Conservation (phyloP, 2,329 filamentous ascomycete species). For the Cladosporium velox region DNA sequence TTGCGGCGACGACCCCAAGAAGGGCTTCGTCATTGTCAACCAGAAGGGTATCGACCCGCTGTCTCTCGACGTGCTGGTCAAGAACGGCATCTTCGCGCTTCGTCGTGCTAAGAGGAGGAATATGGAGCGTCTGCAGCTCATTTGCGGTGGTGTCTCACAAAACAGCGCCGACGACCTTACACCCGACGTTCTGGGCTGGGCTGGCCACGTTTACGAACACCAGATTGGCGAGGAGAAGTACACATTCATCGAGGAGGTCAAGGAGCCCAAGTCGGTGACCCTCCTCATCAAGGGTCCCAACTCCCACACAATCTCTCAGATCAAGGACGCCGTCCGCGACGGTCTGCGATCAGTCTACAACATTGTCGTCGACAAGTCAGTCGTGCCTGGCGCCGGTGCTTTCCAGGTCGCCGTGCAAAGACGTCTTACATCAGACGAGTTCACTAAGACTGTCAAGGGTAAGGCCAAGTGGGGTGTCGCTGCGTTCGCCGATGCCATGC, state of each 20-base stretch:
- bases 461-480: slow-evolving; percentile 96
- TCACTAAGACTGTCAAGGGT: slow-evolving; percentile 89
- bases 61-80: slow-evolving; percentile 91
- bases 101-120: slow-evolving; percentile 95
- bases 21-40: slow-evolving; percentile 97
- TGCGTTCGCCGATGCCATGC: slow-evolving; percentile 90
- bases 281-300: slow-evolving; percentile 98
- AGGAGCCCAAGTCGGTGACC: slow-evolving; percentile 97
- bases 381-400: slow-evolving; percentile 90
- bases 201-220: slow-evolving; percentile 94
- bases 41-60: slow-evolving; percentile 98
- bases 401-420: slow-evolving; percentile 93
- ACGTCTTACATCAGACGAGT: slow-evolving; percentile 82
- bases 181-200: slow-evolving; percentile 89
- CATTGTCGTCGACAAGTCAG: slow-evolving; percentile 97
- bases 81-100: slow-evolving; percentile 95
- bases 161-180: slow-evolving; percentile 95
- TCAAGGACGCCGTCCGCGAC: slow-evolving; percentile 94
- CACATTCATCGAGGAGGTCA: slow-evolving; percentile 97
- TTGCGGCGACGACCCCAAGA: slow-evolving; percentile 88
- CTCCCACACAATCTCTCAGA: slow-evolving; percentile 91
- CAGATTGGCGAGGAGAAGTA: slow-evolving; percentile 98
- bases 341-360: slow-evolving; percentile 97
- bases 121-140: slow-evolving; percentile 96
- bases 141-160: slow-evolving; percentile 87